Conservation (phyloP, 129 eudicot species). For the Chrysanthemum makinoi region DNA sequence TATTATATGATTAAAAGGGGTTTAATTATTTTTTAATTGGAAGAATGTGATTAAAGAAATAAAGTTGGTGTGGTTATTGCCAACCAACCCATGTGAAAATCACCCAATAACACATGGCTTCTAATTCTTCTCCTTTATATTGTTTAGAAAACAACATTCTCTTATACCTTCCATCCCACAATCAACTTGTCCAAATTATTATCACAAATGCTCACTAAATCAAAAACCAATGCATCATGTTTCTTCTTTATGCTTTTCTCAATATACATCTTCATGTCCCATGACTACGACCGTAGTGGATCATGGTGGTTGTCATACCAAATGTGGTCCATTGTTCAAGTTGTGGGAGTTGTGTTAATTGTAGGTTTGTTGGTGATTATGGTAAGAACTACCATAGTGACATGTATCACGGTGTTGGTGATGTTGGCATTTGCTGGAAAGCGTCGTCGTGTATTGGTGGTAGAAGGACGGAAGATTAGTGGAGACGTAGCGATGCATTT, state of each 20-base stretch:
- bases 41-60: background rate
- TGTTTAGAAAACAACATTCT: slow-evolving; percentile 26
- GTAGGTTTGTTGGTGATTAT: slow-evolving; percentile 34
- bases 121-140: slow-evolving; percentile 18
- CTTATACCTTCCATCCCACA: slow-evolving; percentile 15
- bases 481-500: slow-evolving; percentile 60
- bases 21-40: too few relatives aligned
- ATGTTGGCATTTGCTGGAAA: slow-evolving; percentile 67
- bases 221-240: slow-evolving; percentile 12
- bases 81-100: slow-evolving; percentile 40
- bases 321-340: slow-evolving; percentile 11
- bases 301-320: slow-evolving; percentile 26
- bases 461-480: slow-evolving; percentile 65
- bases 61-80: slow-evolving; percentile 27
- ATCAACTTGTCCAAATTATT: background rate
- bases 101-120: slow-evolving; percentile 24
- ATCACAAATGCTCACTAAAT: slow-evolving; percentile 25
- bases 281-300: background rate
- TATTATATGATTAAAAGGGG: too few relatives aligned
- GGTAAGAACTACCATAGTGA: slow-evolving; percentile 62
- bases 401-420: slow-evolving; percentile 74
- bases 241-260: slow-evolving; percentile 19
- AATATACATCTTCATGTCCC: slow-evolving; percentile 18
- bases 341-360: slow-evolving; percentile 24
- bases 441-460: slow-evolving; percentile 62